Conservation (phyloP, 2,329 filamentous ascomycete genomes). For the Xylariaceae sp. region DNA sequence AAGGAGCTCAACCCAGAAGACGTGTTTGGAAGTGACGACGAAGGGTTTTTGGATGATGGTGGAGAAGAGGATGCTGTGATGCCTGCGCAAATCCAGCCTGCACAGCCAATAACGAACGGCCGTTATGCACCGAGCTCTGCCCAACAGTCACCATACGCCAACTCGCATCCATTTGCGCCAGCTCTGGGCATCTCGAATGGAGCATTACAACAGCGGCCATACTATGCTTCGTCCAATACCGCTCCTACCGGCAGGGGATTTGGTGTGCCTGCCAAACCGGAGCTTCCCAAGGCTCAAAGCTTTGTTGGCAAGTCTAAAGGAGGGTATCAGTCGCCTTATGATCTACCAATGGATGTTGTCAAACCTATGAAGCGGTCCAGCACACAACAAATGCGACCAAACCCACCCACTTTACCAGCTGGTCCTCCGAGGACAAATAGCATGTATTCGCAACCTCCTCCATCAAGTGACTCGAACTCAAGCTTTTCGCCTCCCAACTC, state of each 20-base stretch:
- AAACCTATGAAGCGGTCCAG: conserved; percentile 65
- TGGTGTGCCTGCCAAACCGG: conserved; percentile 38
- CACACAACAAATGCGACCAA: conserved; percentile 50
- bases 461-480: conserved; percentile 22
- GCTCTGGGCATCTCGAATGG: conserved; percentile 34
- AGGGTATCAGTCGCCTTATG: conserved; percentile 91
- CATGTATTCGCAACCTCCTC: conserved; percentile 39
- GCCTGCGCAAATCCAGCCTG: conserved; percentile 20
- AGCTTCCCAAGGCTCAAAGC: conserved; percentile 64
- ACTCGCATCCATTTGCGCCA: conserved; percentile 45
- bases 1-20: conserved; percentile 57
- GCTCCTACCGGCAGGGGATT: conserved; percentile 33
- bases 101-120: conserved; percentile 27
- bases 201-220: conserved; percentile 23
- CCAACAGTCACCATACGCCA: conserved; percentile 21
- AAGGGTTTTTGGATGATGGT: conserved; percentile 76
- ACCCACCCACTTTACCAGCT: conserved; percentile 39
- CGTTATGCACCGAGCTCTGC: conserved; percentile 32
- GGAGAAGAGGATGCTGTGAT: conserved; percentile 33
- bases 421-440: conserved; percentile 62
- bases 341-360: conserved; percentile 84
- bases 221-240: conserved; percentile 27
- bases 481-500: conserved; percentile 35
- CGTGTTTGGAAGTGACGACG: conserved; percentile 78
- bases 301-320: conserved; percentile 88